A percentile compares a stretch with the other conserved stretches of the same genome.
Conservation (phyloP, 257 asterid genomes). For the Thymus quinquecostatus region DNA sequence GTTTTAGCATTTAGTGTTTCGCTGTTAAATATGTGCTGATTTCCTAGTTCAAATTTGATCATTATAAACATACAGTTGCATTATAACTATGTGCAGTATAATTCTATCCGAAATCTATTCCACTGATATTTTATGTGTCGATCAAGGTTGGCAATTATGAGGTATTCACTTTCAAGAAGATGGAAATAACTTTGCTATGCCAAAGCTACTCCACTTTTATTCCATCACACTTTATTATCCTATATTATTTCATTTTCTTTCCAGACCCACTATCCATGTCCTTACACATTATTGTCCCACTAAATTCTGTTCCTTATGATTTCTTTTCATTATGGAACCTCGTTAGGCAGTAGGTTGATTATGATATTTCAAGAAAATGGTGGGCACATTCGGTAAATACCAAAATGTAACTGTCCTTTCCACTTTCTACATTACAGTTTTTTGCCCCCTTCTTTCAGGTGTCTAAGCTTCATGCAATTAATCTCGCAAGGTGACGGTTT, state of each 20-base stretch:
- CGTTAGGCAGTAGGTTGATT: conserved; percentile 2
- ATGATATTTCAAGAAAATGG: conserved; percentile 7
- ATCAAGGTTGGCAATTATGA: conserved; percentile 20
- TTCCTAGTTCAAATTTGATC: no score
- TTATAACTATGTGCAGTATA: not conserved
- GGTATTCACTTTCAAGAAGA: conserved; percentile 40
- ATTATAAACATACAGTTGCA: not conserved
- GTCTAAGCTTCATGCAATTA: conserved; percentile 4
- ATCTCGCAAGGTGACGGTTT: not conserved
- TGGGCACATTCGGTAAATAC: conserved; percentile 5
- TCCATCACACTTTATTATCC: conserved; percentile 20
- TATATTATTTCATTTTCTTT: conserved; percentile 27
- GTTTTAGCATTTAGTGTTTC: no score
- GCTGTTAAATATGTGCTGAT: no score
- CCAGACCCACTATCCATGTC: conserved; percentile 23
- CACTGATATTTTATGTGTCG: not conserved
- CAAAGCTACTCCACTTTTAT: conserved; percentile 39
- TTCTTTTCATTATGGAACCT: conserved; percentile 8
- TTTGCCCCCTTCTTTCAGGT: not conserved
- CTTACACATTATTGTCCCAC: conserved; percentile 38
- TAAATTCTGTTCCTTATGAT: conserved; percentile 16
- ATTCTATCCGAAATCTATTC: not conserved
- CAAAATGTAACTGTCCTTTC: conserved; percentile 22
- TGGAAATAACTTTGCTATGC: conserved; percentile 35
- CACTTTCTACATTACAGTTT: not conserved